These are phyloP conservation scores for Russula sp. DNA, from an alignment of 768 basidiomycete species.

Conservation along the genomic window DNA sequence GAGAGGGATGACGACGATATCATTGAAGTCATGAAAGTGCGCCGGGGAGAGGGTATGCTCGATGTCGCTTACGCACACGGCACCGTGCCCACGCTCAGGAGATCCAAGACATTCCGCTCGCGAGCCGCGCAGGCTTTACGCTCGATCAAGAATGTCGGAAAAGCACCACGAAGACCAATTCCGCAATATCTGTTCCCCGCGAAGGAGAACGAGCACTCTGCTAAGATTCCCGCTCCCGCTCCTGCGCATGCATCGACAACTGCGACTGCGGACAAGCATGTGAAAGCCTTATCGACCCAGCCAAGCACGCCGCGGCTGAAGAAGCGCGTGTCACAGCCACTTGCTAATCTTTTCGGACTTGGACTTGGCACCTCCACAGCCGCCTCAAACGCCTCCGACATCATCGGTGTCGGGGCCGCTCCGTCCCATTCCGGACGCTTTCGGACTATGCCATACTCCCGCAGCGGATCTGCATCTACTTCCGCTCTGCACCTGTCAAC, in stretches of 20 bases:
- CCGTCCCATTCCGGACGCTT: conserved; percentile 1
- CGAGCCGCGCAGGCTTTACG: conserved; percentile 33
- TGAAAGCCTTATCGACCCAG: conserved; percentile 20
- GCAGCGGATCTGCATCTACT: conserved; percentile 8
- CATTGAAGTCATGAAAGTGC: conserved; percentile 34
- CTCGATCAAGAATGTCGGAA: conserved; percentile 34
- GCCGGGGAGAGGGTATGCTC: conserved; percentile 29
- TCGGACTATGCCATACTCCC: conserved; percentile 15
- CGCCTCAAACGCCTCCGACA: not conserved
- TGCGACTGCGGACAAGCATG: conserved; percentile 5
- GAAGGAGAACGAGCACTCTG: conserved; percentile 8
- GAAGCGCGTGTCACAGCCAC: conserved; percentile 27
- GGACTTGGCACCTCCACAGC: conserved; percentile 14
- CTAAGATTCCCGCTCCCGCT: not conserved
- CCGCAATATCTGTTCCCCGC: conserved; percentile 10
- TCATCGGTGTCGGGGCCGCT: not conserved
- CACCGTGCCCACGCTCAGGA: conserved; percentile 26
- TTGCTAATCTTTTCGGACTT: conserved; percentile 30
- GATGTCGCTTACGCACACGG: conserved; percentile 24
- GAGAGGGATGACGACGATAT: conserved; percentile 30
- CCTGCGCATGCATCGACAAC: not conserved
- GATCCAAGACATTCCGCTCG: conserved; percentile 32
- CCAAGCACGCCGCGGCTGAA: conserved; percentile 25
- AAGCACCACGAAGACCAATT: conserved; percentile 20
- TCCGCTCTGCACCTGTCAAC: conserved; percentile 15